Conservation (phyloP, 306 rosid genomes). For the Canavalia gladiata region DNA sequence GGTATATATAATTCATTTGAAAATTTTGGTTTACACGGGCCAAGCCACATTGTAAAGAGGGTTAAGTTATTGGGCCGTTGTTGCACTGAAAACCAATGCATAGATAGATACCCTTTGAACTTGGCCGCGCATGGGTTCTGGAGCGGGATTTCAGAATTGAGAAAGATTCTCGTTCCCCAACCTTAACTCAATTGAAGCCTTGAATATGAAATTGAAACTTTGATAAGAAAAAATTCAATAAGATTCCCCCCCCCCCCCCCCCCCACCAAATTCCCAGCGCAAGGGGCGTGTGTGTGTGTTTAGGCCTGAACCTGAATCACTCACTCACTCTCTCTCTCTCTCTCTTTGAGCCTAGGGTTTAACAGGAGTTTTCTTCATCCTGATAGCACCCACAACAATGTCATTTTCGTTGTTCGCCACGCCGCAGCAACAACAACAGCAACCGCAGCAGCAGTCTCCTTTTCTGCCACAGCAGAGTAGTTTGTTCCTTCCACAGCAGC, state of each 20-base stretch:
- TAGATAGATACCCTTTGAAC: background rate
- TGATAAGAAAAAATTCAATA: background rate
- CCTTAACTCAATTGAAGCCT: background rate
- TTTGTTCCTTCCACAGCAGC: constrained; percentile 56
- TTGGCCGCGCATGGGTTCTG: constrained; percentile 7
- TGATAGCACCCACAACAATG: constrained; percentile 55
- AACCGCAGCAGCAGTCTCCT: constrained; percentile 60
- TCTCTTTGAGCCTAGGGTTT: constrained; percentile 70
- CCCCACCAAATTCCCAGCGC: background rate
- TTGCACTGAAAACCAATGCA: background rate
- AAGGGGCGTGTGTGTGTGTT: constrained; percentile 15
- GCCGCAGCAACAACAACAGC: constrained; percentile 66
- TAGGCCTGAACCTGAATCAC: constrained; percentile 6
- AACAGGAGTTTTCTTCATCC: constrained; percentile 42
- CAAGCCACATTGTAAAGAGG: too few relatives aligned
- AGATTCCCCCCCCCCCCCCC: constrained; percentile 6
- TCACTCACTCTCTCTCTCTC: constrained; percentile 41
- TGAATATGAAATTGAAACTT: constrained; percentile 21
- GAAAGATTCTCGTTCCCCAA: constrained; percentile 1
- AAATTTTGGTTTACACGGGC: background rate
- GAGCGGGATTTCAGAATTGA: constrained; percentile 32
- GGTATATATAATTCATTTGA: too few relatives aligned
- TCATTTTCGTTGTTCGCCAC: constrained; percentile 81
- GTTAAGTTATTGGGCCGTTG: background rate
- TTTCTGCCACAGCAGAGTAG: constrained; percentile 57